Conservation (phyloP, 352 stramenopile species). For the Blastocystis sp. region DNA sequence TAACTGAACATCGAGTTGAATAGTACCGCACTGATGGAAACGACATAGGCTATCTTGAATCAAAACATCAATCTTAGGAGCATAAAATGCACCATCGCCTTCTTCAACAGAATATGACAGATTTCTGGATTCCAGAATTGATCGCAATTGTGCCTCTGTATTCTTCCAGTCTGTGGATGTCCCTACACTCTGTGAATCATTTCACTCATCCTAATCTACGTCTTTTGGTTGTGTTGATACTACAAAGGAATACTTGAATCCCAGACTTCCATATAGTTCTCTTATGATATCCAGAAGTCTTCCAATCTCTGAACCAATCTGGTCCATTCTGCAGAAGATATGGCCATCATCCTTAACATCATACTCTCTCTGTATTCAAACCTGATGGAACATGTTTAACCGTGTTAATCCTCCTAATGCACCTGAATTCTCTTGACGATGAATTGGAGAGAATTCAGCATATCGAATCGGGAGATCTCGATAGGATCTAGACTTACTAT, state of each 20-base stretch:
- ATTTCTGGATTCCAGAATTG: slow-evolving; percentile 53
- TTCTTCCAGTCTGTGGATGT: slow-evolving; percentile 75
- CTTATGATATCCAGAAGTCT: slow-evolving; percentile 75
- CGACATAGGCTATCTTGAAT: slow-evolving; percentile 83
- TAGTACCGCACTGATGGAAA: slow-evolving; percentile 91
- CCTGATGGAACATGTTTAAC: slow-evolving; percentile 84
- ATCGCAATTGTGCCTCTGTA: slow-evolving; percentile 73
- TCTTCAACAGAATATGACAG: slow-evolving; percentile 40
- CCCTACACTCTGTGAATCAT: slow-evolving; percentile 66
- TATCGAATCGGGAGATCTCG: slow-evolving; percentile 88
- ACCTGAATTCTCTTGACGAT: slow-evolving; percentile 88
- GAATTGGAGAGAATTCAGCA: slow-evolving; percentile 91
- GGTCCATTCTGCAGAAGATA: slow-evolving; percentile 91
- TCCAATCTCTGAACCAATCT: slow-evolving; percentile 76
- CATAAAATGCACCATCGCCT: slow-evolving; percentile 95
- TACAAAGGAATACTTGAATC: slow-evolving; percentile 91
- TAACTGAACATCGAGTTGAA: slow-evolving; percentile 95
- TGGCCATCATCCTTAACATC: slow-evolving; percentile 86
- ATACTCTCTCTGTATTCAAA: background rate
- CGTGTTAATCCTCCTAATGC: slow-evolving; percentile 89
- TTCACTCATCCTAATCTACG: slow-evolving; percentile 78
- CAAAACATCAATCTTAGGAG: slow-evolving; percentile 90
- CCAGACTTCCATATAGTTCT: slow-evolving; percentile 88
- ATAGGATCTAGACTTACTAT: slow-evolving; percentile 82
- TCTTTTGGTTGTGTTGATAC: slow-evolving; percentile 84